Conservation (phyloP, 176 grass and related monocot genomes). For the Avena insularis region DNA sequence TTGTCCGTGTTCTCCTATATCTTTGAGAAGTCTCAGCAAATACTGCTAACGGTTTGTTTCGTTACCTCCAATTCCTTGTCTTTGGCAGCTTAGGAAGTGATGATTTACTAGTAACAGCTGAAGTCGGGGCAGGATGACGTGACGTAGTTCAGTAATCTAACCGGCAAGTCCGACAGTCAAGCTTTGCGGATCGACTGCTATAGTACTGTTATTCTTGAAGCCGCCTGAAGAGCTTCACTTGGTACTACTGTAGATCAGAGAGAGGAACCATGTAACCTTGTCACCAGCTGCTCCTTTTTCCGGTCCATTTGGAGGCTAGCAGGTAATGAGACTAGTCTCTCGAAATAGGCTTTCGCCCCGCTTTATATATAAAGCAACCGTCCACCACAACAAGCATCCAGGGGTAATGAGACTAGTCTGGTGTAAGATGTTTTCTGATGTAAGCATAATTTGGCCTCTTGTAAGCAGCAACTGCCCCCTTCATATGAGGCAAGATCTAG, state of each 20-base stretch:
- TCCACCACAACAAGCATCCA: too few relatives aligned
- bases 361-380: too few relatives aligned
- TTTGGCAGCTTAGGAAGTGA: constrained; percentile 47
- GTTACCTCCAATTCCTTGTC: background rate
- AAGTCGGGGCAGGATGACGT: constrained; percentile 32
- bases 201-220: constrained; percentile 43
- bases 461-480: background rate
- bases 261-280: constrained; percentile 26
- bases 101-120: constrained; percentile 25
- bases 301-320: constrained; percentile 5
- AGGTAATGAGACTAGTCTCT: too few relatives aligned
- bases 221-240: constrained; percentile 36
- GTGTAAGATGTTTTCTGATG: background rate
- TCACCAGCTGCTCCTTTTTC: constrained; percentile 1
- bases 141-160: constrained; percentile 48
- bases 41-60: constrained; percentile 3
- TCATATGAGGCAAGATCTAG: background rate
- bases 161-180: constrained; percentile 30
- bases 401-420: constrained; percentile 11
- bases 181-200: constrained; percentile 9
- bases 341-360: too few relatives aligned
- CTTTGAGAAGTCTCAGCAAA: background rate
- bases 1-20: background rate
- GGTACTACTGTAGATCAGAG: constrained; percentile 19
- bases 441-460: background rate